Evolutionary conservation across 495 filamentous ascomycete species (phyloP), one percentile per base, ranked within the genome.

Genomic region (Penicillium longicatenatum): DNA sequence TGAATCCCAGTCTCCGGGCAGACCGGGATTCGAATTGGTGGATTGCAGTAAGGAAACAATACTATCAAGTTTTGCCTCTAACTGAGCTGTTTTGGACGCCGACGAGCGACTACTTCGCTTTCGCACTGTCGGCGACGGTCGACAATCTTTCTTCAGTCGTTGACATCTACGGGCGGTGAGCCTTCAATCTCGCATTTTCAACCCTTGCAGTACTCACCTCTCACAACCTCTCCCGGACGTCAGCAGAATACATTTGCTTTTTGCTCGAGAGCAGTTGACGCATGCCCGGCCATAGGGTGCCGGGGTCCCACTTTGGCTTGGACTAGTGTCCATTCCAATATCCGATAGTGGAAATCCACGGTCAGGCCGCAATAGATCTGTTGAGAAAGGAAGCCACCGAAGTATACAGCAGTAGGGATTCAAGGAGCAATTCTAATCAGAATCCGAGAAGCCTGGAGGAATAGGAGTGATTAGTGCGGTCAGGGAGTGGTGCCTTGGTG

Each of bases 171-270:
- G 33, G n/a, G 19, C 12, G 17, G 41, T 62, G 29, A 54, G 52
- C 24, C 44, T 24, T 6, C 9, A 24, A 17, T 24, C 44, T 35
- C 9, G 12, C n/a, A n/a, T n/a, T n/a, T n/a, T n/a, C n/a, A n/a
- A n/a, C n/a, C n/a, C n/a, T n/a, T n/a, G n/a, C n/a, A n/a, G n/a
- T 41, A 57, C 70, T 57, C 24, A 79, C 75, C 77, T 79, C 54
- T 85, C 80, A 55, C 82, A 85, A 39, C 60, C 63, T 22, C 64
- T 52, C 6, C 73, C 74, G 12, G 51, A 63, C 4, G 57, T 31
- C 14, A 70, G 65, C 37, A 74, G 66, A 37, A 84, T 76, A 58
- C 83, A 85, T 59, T 80, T 80, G 62, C 81, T 83, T 61, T 85
- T 86, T 24, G 82, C 77, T 12, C 74, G 75, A 19, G 76, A 77